Conservation (phyloP, 306 rosid genomes). For the Trifolium subterraneum region DNA sequence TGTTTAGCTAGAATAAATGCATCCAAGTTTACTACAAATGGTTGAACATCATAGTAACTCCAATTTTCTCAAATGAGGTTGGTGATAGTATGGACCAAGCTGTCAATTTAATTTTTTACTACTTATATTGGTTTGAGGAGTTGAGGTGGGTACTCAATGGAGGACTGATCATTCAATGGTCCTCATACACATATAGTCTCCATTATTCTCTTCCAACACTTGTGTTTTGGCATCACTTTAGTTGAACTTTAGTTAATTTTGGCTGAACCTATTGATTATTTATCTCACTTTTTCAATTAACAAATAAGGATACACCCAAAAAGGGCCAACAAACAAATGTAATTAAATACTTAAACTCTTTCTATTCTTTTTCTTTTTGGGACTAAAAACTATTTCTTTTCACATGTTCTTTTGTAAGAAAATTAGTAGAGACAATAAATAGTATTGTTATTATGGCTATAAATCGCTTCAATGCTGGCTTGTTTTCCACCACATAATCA, state of each 20-base stretch:
- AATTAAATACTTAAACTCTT: conserved; percentile 34
- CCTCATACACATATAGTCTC: conserved; percentile 26
- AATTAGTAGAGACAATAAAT: conserved; percentile 24
- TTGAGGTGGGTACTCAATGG: conserved; percentile 10
- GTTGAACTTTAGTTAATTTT: conserved; percentile 40
- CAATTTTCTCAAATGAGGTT: conserved; percentile 33
- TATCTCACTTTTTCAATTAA: conserved; percentile 27
- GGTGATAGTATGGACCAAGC: conserved; percentile 37
- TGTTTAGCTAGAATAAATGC: conserved; percentile 43
- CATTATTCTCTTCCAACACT: conserved; percentile 49
- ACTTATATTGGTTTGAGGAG: conserved; percentile 10
- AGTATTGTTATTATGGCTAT: conserved; percentile 13
- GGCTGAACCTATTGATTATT: conserved; percentile 27
- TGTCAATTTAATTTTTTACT: conserved; percentile 45
- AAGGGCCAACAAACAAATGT: conserved; percentile 38
- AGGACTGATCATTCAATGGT: conserved; percentile 36
- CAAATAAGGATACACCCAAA: conserved; percentile 40
- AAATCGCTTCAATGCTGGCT: conserved; percentile 12
- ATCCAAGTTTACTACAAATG: conserved; percentile 40
- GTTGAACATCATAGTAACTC: conserved; percentile 48
- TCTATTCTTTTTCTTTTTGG: neutral
- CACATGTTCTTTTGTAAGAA: conserved; percentile 26
- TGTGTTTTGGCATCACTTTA: conserved; percentile 40
- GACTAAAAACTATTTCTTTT: neutral
- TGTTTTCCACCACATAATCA: conserved; percentile 25